Evolutionary conservation across 2,329 filamentous ascomycete species (phyloP), one percentile per base, ranked within the genome.

Genomic region (Fusarium ambrosium): DNA sequence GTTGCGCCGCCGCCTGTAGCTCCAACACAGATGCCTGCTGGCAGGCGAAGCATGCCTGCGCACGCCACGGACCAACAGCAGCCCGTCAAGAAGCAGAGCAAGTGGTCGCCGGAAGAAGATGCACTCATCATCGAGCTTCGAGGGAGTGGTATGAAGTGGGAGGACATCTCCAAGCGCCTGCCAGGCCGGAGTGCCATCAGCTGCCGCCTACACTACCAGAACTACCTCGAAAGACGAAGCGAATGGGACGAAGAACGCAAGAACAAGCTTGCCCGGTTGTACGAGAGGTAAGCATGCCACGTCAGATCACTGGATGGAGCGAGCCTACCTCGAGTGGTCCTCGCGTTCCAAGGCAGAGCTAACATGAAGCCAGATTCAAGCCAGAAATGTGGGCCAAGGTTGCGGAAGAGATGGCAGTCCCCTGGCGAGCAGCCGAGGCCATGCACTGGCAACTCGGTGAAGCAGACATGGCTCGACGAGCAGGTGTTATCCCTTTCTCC

Each of bases 401-500:
- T 24, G 95, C 95, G 48, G 95, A 97, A 82, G 96, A 98, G 84
- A 96, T 99, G 92, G 92, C 92, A 34, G 92, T 98, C 67, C 97
- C 96, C 39, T 98, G 96, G 96, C 90, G 97, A 79, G 95, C 97
- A 20, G 96, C 94, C 58, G 96, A 99, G 84, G 95, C 95, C 6
- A 98, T 98, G 95, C 97, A 98, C 84, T 99, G 97, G 96, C 94
- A 97, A 80, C 88, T 99, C 65, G 96, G 96, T 72, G 95, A 98
- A 82, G 88, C 92, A 77, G 97, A 98, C 79, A 98, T 99, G 95
- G 95, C 95, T 58, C 91, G 93, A 71, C 92, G 96, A 68, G 96
- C 96, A 48, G 97, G 97, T 53, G 95, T 97, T 41, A 92, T 94
- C 9, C 95, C 96, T 2, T 98, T 98, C 83, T 91, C 92, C 4